These are phyloP conservation scores for Trichothecium sympodiale DNA, from an alignment of 2,329 filamentous ascomycete genomes.

Conservation along the genomic window DNA sequence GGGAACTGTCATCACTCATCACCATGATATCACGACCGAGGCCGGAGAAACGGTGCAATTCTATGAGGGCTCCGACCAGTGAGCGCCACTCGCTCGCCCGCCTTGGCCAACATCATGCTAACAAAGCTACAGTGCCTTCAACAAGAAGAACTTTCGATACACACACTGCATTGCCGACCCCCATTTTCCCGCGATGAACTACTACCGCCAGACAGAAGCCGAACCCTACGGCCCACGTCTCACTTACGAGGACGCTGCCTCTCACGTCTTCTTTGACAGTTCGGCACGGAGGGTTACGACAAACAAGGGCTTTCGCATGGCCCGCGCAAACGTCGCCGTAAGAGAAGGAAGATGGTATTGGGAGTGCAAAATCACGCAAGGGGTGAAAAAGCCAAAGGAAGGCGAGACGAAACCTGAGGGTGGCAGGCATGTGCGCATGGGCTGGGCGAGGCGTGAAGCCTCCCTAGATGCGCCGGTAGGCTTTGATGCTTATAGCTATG, in stretches of 20 bases:
- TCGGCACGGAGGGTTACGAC: conserved; percentile 71
- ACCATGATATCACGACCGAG: conserved; percentile 39
- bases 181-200: conserved; percentile 72
- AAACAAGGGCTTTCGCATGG: conserved; percentile 86
- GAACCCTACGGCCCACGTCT: conserved; percentile 75
- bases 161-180: conserved; percentile 85
- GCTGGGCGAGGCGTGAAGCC: conserved; percentile 74
- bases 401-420: conserved; percentile 33
- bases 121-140: conserved; percentile 36
- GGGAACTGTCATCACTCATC: conserved; percentile 42
- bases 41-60: conserved; percentile 44
- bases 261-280: conserved; percentile 72
- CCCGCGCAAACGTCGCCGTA: conserved; percentile 80
- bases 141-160: conserved; percentile 73
- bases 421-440: conserved; percentile 65
- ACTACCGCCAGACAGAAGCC: conserved; percentile 81
- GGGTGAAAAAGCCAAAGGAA: conserved; percentile 38
- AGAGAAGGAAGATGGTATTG: conserved; percentile 88
- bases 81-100: too few species aligned
- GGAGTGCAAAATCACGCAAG: conserved; percentile 81
- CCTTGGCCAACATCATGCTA: too few species aligned
- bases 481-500: conserved; percentile 89
- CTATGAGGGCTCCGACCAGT: conserved; percentile 50
- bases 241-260: conserved; percentile 85
- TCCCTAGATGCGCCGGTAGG: conserved; percentile 75